Base-by-base conservation (phyloP, 2,329 filamentous ascomycete genomes). In the Macrophomina pseudophaseolina region DNA sequence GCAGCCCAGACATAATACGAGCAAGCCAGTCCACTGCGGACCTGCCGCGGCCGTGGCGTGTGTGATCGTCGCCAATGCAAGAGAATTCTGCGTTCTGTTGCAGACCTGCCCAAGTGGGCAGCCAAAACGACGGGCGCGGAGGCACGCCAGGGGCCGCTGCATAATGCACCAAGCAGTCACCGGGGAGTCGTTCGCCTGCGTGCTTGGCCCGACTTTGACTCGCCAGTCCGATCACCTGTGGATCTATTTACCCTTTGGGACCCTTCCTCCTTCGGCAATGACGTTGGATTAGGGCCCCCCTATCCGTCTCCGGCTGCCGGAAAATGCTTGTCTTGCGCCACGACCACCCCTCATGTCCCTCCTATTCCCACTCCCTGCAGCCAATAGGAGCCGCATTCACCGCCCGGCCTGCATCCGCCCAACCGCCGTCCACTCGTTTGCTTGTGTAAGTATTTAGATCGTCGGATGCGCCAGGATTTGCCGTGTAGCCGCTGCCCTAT, bases 271-370 rank as follows among this genome's bases (percentile, higher is more conserved):
- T 35, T 62, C 58, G 58, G 58, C 58, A 62, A 28, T 62, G 58
- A 62, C 58, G 58, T 62, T 62, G 42, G 58, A 49, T 62, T 62
- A 49, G 49, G 58, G 58, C 58, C 58, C 23, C 58, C 58, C 49
- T 62, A 62, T 49, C 58, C 58, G 58, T n/a, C 58, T 62, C 58
- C 58, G 58, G 58, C 32, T 62, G 42, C 58, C 58, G 58, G 49
- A 23, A 59, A 62, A 62, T 62, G 58, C 58, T 62, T 62, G 58
- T 62, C 42, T 49, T 62, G 58, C 58, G 58, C 58, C 44, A 49
- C 58, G 56, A 46, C 56, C 56, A 40, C 40, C 28, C 35, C 56
- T 46, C 40, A 48, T 38, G 42, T 62, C 44, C 54, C 58, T 28
- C 28, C 56, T 32, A 35, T 35, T 62, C 35, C 30, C 32, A 8